phyloP scores from a whole-genome alignment of 768 basidiomycete genomes.

The Boletellus sp. region DNA sequence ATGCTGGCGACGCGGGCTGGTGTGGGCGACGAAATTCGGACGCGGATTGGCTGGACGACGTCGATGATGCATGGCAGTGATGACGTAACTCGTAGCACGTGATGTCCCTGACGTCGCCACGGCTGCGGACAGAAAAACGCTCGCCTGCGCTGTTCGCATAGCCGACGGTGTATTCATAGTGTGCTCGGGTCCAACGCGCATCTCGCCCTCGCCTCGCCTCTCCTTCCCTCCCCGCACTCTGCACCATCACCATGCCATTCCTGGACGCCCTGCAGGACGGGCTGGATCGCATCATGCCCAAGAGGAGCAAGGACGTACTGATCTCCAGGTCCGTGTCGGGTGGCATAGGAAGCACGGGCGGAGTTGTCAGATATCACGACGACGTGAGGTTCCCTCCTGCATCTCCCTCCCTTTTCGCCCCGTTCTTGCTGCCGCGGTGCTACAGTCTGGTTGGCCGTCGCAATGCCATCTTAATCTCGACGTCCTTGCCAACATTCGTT shows the following conservation, averaged over 20 bases:
- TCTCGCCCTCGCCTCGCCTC: neutral
- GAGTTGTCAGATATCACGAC: conserved; percentile 61
- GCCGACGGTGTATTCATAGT: conserved; percentile 13
- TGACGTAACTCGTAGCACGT: conserved; percentile 28
- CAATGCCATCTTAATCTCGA: conserved; percentile 20
- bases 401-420: neutral
- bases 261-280: conserved; percentile 29
- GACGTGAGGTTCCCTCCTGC: conserved; percentile 52
- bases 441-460: conserved; percentile 7
- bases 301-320: conserved; percentile 4
- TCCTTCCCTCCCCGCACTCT: neutral
- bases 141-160: conserved; percentile 9
- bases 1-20: conserved; percentile 49
- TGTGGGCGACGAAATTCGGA: conserved; percentile 49
- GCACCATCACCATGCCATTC: conserved; percentile 21
- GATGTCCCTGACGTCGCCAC: neutral
- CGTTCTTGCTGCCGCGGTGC: conserved; percentile 13
- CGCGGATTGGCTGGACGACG: neutral
- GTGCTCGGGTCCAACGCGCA: neutral
- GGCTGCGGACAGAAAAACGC: no score
- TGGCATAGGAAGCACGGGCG: conserved; percentile 58
- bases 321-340: conserved; percentile 41
- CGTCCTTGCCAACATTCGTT: conserved; percentile 19
- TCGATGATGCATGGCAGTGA: neutral
- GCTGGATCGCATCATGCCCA: conserved; percentile 30